Evolutionary conservation across 2,329 filamentous ascomycete genomes (phyloP).

Genomic region (Pseudocercospora ulei): DNA sequence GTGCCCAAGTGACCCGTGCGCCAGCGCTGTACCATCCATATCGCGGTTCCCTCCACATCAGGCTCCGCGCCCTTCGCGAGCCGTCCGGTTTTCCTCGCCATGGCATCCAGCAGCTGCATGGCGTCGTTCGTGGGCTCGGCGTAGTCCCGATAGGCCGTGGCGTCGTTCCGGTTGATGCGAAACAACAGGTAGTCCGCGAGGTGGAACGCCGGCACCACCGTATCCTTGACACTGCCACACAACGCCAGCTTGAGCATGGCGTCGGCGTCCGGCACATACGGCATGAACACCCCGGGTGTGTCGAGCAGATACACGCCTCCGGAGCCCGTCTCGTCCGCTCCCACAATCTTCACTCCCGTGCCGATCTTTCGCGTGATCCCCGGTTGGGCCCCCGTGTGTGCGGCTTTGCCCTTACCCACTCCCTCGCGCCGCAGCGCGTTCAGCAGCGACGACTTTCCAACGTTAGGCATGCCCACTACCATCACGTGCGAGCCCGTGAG

Average conservation of each 20-base stretch:
- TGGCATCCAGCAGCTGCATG: slow-evolving; percentile 56
- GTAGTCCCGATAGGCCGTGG: slow-evolving; percentile 54
- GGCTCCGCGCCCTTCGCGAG: slow-evolving; percentile 62
- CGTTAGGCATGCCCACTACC: slow-evolving; percentile 95
- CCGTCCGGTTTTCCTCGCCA: slow-evolving; percentile 66
- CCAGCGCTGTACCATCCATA: slow-evolving; percentile 76
- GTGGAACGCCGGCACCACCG: slow-evolving; percentile 64
- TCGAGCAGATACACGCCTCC: slow-evolving; percentile 71
- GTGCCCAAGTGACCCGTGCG: slow-evolving; percentile 63
- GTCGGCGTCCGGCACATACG: slow-evolving; percentile 74
- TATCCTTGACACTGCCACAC: slow-evolving; percentile 82
- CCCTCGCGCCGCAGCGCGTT: slow-evolving; percentile 69
- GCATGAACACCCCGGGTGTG: slow-evolving; percentile 90
- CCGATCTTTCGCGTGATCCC: slow-evolving; percentile 81
- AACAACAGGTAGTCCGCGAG: slow-evolving; percentile 86
- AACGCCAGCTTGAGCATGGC: slow-evolving; percentile 93
- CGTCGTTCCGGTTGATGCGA: slow-evolving; percentile 61
- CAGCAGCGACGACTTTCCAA: slow-evolving; percentile 89
- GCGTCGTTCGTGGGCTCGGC: slow-evolving; percentile 73
- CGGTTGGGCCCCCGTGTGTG: slow-evolving; percentile 73
- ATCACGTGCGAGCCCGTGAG: slow-evolving; percentile 77
- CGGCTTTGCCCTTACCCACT: slow-evolving; percentile 58
- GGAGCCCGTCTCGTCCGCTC: slow-evolving; percentile 45
- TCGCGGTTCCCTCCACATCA: slow-evolving; percentile 61
- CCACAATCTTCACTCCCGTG: slow-evolving; percentile 65